Percentiles rank a stretch among this genome's conserved stretches.
These are phyloP conservation scores for Colletotrichum sansevieriae DNA, from an alignment of 2,329 filamentous ascomycete species.

Conservation along the genomic window DNA sequence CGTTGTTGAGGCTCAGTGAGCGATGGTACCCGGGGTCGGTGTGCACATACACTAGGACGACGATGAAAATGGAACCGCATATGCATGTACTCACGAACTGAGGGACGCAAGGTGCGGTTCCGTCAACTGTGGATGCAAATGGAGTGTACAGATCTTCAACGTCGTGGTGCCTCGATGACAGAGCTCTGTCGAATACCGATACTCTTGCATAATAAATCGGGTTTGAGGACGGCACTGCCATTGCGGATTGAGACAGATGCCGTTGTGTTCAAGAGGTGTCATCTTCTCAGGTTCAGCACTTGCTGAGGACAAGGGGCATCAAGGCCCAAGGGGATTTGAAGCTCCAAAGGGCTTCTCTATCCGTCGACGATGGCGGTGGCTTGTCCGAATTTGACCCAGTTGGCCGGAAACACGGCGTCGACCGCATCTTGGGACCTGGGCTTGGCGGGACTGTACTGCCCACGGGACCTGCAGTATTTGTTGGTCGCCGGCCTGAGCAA, in stretches of 20 bases:
- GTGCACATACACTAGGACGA: slow-evolving; percentile 9
- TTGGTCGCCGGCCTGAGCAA: slow-evolving; percentile 8
- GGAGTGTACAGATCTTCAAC: slow-evolving; percentile 10
- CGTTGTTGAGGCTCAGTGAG: slow-evolving; percentile 22
- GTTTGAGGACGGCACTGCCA: not conserved
- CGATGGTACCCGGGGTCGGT: slow-evolving; percentile 10
- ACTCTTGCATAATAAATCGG: slow-evolving; percentile 11
- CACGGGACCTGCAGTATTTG: slow-evolving; percentile 8
- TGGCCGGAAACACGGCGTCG: slow-evolving; percentile 33
- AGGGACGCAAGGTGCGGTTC: not conserved
- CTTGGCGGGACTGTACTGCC: slow-evolving; percentile 21
- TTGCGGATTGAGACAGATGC: not conserved
- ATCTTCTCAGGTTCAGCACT: too few species aligned
- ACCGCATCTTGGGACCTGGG: slow-evolving; percentile 29
- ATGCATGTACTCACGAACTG: slow-evolving; percentile 4
- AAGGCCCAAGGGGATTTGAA: too few species aligned
- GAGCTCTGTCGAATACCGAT: not conserved
- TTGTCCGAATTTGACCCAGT: slow-evolving; percentile 26
- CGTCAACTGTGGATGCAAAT: not conserved
- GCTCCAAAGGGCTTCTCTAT: slow-evolving; percentile 12
- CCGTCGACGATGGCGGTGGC: slow-evolving; percentile 12
- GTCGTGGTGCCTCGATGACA: not conserved
- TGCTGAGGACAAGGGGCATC: too few species aligned
- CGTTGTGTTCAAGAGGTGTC: not conserved
- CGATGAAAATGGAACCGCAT: slow-evolving; percentile 18